Conservation (phyloP, 2,329 filamentous ascomycete genomes). For the Mollisia scopiformis region DNA sequence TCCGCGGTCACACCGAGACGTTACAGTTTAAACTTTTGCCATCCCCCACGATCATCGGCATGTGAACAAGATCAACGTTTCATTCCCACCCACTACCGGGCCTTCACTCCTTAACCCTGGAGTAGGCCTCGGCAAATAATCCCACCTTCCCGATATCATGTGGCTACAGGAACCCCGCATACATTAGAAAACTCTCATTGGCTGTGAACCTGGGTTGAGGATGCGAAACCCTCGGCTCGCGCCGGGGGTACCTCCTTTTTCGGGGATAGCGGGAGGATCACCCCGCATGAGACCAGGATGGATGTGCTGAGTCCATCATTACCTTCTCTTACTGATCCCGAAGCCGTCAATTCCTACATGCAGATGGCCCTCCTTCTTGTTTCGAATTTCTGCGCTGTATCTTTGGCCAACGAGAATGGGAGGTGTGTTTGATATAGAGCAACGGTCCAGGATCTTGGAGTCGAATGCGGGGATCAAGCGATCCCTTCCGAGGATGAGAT, state of each 20-base stretch:
- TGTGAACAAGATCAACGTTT: neutral
- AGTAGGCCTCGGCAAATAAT: neutral
- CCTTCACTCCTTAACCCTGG: no score
- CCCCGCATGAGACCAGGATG: neutral
- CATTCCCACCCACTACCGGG: neutral
- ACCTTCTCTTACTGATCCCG: neutral
- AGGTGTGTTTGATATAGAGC: neutral
- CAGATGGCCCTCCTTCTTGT: neutral
- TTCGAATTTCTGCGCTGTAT: neutral
- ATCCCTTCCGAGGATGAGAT: neutral
- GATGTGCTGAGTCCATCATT: neutral
- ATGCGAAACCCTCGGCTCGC: neutral
- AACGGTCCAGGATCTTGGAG: neutral
- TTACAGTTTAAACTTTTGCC: no score
- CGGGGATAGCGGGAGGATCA: neutral
- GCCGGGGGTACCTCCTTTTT: neutral
- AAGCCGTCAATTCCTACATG: neutral
- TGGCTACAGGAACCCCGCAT: neutral
- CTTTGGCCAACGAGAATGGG: neutral
- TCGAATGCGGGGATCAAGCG: neutral
- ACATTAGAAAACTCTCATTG: neutral
- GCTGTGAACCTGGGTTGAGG: no score
- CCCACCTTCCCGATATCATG: neutral
- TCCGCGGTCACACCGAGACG: no score
- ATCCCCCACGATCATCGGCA: neutral